phyloP scores from a whole-genome alignment of 1,139 yeast species.

The Suhomyces bolitotheri region DNA sequence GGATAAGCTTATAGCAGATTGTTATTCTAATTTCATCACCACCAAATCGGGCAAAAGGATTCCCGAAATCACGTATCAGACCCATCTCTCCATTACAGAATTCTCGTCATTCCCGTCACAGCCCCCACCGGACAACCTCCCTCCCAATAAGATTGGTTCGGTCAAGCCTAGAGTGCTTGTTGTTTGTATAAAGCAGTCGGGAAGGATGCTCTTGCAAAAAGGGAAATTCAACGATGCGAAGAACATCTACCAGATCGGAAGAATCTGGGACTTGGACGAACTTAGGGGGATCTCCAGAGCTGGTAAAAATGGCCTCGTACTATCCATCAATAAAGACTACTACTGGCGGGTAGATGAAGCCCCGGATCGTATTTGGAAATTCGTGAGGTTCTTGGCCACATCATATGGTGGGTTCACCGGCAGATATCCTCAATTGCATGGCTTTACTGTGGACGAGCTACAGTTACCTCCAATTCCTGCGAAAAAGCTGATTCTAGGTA shows the following conservation, averaged over 20 bases:
- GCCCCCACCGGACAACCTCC: constrained; percentile 40
- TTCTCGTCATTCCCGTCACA: constrained; percentile 39
- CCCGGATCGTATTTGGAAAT: constrained; percentile 57
- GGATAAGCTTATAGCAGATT: constrained; percentile 43
- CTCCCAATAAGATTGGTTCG: constrained; percentile 34
- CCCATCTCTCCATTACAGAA: constrained; percentile 42
- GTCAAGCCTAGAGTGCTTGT: constrained; percentile 44
- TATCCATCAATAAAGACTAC: constrained; percentile 73
- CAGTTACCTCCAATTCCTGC: constrained; percentile 34
- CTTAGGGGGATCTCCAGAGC: constrained; percentile 55
- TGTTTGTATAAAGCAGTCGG: constrained; percentile 46
- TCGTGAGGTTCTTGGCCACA: constrained; percentile 62
- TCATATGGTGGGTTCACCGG: constrained; percentile 69
- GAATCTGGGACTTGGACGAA: constrained; percentile 89
- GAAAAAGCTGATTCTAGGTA: constrained; percentile 13
- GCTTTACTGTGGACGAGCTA: constrained; percentile 37
- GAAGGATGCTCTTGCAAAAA: constrained; percentile 76
- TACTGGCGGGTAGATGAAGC: constrained; percentile 82
- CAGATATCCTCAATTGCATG: constrained; percentile 58
- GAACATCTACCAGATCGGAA: constrained; percentile 79
- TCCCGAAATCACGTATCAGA: constrained; percentile 37
- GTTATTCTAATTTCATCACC: constrained; percentile 37
- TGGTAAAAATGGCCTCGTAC: constrained; percentile 56
- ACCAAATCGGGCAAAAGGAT: constrained; percentile 32
- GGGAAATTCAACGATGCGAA: constrained; percentile 77